These are phyloP conservation scores for Colletotrichum euphorbiae DNA, from an alignment of 2,329 filamentous ascomycete genomes.

Conservation along the genomic window DNA sequence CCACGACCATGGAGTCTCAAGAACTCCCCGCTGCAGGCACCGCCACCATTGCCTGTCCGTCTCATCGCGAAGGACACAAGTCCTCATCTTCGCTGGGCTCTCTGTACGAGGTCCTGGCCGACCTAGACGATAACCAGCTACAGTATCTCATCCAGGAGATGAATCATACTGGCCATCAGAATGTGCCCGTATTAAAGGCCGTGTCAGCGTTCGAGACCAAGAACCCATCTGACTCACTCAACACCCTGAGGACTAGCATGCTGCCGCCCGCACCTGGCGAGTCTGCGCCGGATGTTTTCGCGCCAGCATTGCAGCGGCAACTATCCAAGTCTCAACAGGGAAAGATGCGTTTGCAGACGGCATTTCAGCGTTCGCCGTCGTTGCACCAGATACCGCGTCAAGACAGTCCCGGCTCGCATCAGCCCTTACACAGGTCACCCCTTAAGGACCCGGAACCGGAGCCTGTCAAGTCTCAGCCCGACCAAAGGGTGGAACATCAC, in stretches of 20 bases:
- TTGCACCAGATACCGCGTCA: constrained; percentile 7
- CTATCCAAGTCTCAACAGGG: constrained; percentile 36
- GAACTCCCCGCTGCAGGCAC: not conserved
- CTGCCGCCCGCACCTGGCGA: constrained; percentile 2
- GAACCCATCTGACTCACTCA: constrained; percentile 1
- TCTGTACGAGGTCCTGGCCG: constrained; percentile 35
- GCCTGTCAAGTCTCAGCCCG: not conserved
- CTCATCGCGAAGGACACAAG: constrained; percentile 18
- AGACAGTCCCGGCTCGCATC: not conserved
- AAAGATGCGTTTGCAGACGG: constrained; percentile 28
- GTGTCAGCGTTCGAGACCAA: constrained; percentile 30
- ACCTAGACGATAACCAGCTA: constrained; percentile 36
- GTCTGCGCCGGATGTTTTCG: not conserved
- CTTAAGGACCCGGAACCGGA: constrained; percentile 5
- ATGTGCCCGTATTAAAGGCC: constrained; percentile 34
- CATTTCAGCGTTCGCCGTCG: constrained; percentile 21
- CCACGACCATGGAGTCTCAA: constrained; percentile 19
- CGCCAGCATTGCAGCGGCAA: constrained; percentile 4
- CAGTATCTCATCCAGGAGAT: constrained; percentile 40
- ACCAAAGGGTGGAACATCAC: not conserved
- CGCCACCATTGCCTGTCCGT: not conserved
- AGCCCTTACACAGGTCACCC: not conserved
- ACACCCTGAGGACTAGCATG: constrained; percentile 5
- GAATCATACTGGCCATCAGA: constrained; percentile 37
- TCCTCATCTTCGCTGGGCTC: constrained; percentile 28